These are phyloP conservation scores for Fusarium miscanthi DNA, from an alignment of 2,329 filamentous ascomycete species.

Conservation along the genomic window DNA sequence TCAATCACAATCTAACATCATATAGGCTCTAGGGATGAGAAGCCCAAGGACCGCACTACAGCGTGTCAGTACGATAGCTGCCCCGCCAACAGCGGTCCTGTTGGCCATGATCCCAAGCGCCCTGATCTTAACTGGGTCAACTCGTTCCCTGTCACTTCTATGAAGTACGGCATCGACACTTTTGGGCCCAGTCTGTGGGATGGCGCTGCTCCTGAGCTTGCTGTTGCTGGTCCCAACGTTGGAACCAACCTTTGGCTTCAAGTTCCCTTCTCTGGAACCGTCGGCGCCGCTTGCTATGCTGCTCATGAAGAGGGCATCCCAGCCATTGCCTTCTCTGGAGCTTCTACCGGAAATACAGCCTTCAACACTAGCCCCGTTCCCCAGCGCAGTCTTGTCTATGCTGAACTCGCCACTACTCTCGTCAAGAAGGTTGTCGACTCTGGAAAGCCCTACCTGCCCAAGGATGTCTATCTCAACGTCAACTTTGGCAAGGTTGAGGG, in stretches of 20 bases:
- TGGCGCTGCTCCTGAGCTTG: conserved; percentile 66
- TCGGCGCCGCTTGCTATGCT: conserved; percentile 72
- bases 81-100: conserved; percentile 63
- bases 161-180: conserved; percentile 70
- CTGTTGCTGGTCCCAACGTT: conserved; percentile 73
- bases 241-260: conserved; percentile 67
- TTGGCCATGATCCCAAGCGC: conserved; percentile 62
- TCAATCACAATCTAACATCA: conserved; percentile 1
- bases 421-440: conserved; percentile 65
- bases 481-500: conserved; percentile 70
- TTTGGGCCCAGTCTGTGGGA: conserved; percentile 65
- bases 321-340: conserved; percentile 75
- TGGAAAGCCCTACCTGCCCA: conserved; percentile 72
- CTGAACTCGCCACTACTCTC: conserved; percentile 68
- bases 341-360: conserved; percentile 59
- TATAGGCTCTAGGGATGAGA: conserved; percentile 61
- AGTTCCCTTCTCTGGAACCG: conserved; percentile 72
- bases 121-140: conserved; percentile 76
- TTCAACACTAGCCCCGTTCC: conserved; percentile 67
- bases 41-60: conserved; percentile 59
- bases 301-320: conserved; percentile 66
- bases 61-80: conserved; percentile 73
- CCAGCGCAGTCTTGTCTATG: conserved; percentile 68
- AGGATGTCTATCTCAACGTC: conserved; percentile 72
- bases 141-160: conserved; percentile 73